A percentile compares a stretch with the other conserved stretches of the same genome.
Evolutionary conservation across 2,329 filamentous ascomycete genomes (phyloP).

Genomic region (Aschersonia sp.): DNA sequence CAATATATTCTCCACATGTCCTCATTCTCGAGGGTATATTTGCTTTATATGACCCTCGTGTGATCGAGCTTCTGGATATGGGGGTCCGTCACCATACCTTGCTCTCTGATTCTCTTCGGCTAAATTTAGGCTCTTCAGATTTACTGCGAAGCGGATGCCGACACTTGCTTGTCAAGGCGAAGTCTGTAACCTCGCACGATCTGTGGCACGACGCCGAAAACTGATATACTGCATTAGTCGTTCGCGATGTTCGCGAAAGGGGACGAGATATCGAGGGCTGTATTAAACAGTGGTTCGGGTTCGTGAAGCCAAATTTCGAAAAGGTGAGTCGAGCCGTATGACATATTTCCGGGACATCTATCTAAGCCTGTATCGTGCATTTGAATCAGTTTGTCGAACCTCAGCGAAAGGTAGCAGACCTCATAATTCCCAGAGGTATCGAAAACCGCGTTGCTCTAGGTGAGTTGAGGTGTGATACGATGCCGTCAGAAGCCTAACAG

Average conservation of each 20-base stretch:
- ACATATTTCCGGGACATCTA: neutral
- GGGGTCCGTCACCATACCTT: conserved; percentile 40
- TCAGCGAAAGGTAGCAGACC: conserved; percentile 79
- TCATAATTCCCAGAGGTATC: conserved; percentile 88
- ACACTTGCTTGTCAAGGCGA: conserved; percentile 81
- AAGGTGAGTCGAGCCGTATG: conserved; percentile 29
- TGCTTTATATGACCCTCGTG: conserved; percentile 75
- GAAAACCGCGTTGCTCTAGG: conserved; percentile 87
- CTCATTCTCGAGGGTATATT: conserved; percentile 93
- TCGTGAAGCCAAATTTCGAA: conserved; percentile 93
- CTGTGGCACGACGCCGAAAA: neutral
- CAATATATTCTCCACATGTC: conserved; percentile 92
- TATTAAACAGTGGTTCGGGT: conserved; percentile 95
- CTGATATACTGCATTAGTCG: conserved; percentile 33
- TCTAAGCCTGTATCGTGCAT: neutral
- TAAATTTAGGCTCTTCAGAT: conserved; percentile 36
- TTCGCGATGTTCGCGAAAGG: conserved; percentile 78
- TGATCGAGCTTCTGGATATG: conserved; percentile 80
- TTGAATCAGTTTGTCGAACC: conserved; percentile 61
- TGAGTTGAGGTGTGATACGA: conserved; percentile 19
- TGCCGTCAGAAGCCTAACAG: conserved; percentile 3
- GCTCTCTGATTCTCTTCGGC: neutral
- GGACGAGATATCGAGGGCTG: conserved; percentile 87
- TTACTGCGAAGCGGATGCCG: conserved; percentile 90
- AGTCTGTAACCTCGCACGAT: conserved; percentile 34